These are phyloP conservation scores for Apiospora rasikravindrae DNA, from an alignment of 2,329 filamentous ascomycete genomes.

Conservation along the genomic window DNA sequence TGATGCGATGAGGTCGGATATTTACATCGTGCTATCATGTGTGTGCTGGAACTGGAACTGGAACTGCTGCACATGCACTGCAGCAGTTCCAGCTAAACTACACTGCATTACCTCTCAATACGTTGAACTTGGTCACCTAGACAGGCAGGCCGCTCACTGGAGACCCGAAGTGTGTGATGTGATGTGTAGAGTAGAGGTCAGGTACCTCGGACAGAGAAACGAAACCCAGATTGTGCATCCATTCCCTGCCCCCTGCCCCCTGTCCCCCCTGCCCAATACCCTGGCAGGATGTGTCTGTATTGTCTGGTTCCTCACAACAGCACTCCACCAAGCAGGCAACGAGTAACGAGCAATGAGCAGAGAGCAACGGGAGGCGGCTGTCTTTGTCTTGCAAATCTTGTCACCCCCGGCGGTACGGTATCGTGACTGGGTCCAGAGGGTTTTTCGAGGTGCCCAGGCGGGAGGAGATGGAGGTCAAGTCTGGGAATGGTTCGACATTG, in stretches of 20 bases:
- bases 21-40: not conserved
- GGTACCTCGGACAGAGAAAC: constrained; percentile 13
- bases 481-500: constrained; percentile 7
- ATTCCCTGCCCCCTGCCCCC: constrained; percentile 3
- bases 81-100: not conserved
- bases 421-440: constrained; percentile 1
- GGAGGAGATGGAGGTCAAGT: not conserved
- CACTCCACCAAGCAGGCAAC: constrained; percentile 10
- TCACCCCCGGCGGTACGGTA: not conserved
- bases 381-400: not conserved
- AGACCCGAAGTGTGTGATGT: constrained; percentile 6
- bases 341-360: not conserved
- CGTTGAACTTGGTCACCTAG: not conserved
- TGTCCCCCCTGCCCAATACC: not conserved
- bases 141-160: not conserved
- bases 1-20: not conserved
- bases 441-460: not conserved
- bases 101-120: not conserved
- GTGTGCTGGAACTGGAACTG: not conserved
- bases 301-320: constrained; percentile 8
- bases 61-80: not conserved
- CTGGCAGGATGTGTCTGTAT: not conserved
- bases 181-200: constrained; percentile 8
- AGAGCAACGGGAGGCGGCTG: not conserved
- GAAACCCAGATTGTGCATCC: not conserved